Base-by-base conservation (phyloP, 306 rosid genomes). In the Mimosa pudica region DNA sequence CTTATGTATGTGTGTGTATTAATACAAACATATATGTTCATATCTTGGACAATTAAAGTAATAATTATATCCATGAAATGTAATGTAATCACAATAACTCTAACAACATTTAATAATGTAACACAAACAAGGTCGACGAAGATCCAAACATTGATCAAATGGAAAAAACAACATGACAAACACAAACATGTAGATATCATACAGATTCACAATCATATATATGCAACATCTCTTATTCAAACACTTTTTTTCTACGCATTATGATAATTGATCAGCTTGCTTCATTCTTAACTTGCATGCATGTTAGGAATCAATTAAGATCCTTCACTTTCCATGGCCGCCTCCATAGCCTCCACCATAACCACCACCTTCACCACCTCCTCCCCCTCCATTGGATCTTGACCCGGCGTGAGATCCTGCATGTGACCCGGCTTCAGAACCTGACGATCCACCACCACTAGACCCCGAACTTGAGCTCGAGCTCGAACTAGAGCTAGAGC, bases 381-480 rank as follows among this genome's bases (percentile, higher is more conserved):
- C 74, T 45, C 18, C 16, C 14, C 18, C 4, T 45, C 57, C 74
- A 2, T 70, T 70, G 8, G 84, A 81, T 20, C 76, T 48, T 3
- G 87, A 83, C 6, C 84, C 70, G 6, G 84, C 74, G 67, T 44
- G 87, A 58, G 87, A 84, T 33, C 87, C 87, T 6, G 87, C 87
- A 1, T 66, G 41, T 13, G 87, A 84, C 32, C 87, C 87, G 0
- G 87, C 85, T 24, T 73, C 84, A 36, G 91, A 88, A 3, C 88
- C 88, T 0, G 86, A 80, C 0, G 67, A 30, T 17, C 82, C 81
- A 18, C 63, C 33, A 7, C 82, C 81, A 18, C 63, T 10, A 30
- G 90, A 84, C 55, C 83, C 70, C 18, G 85, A 79, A 0, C 75
- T 72, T 35, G 92, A 89, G 32, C 84, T 41, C 0, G 94, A 89